Evolutionary conservation across 2,329 filamentous ascomycete species (phyloP).

Genomic region (Immersiporthe knoxdaviesiana): DNA sequence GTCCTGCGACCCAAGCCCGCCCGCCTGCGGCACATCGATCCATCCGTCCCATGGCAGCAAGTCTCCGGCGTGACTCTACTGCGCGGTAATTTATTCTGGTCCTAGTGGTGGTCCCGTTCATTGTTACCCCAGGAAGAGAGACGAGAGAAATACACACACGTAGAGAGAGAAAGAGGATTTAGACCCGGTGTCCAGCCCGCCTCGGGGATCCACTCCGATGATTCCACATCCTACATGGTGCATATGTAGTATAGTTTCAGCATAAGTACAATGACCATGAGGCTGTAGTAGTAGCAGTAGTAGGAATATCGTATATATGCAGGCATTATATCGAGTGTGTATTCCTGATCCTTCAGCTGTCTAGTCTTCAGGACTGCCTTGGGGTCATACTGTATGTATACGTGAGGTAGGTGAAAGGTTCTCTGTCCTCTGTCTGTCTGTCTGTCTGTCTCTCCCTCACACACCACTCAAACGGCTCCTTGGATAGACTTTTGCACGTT

Average conservation of each 20-base stretch:
- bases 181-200: not conserved
- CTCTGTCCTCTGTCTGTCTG: not conserved
- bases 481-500: no score
- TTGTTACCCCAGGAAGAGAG: not conserved
- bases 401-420: not conserved
- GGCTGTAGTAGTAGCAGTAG: not conserved
- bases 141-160: not conserved
- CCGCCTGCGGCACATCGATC: slow-evolving; percentile 3
- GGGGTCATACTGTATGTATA: no score
- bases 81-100: not conserved
- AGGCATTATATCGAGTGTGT: not conserved
- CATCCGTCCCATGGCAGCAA: not conserved
- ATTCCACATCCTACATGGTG: not conserved
- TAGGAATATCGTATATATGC: not conserved
- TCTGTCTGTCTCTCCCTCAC: no score
- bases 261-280: not conserved
- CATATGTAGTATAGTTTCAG: not conserved
- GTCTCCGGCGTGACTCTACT: slow-evolving; percentile 5
- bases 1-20: not conserved
- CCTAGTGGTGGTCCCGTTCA: not conserved
- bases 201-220: slow-evolving; percentile 4
- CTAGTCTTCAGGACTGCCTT: no score
- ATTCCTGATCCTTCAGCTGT: not conserved
- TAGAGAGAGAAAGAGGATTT: not conserved
- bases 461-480: no score